phyloP scores from a whole-genome alignment of 495 filamentous ascomycete genomes.

The Penicillium maclennaniae region DNA sequence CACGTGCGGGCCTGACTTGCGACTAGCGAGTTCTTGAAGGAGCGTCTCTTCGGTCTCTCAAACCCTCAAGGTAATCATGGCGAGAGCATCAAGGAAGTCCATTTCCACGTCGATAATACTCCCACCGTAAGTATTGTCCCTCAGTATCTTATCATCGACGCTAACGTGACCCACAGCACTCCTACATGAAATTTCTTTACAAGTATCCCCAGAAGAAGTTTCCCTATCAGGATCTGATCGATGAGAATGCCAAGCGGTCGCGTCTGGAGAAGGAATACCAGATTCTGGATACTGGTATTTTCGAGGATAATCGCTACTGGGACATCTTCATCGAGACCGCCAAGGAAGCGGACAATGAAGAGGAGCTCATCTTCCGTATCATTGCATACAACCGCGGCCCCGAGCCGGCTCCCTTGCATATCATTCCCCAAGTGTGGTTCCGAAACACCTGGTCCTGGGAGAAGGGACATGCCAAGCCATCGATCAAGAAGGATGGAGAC shows the following conservation, averaged over 20 bases:
- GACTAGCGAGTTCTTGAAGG: conserved; percentile 80
- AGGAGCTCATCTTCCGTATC: conserved; percentile 89
- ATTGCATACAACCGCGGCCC: conserved; percentile 95
- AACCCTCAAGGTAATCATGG: conserved; percentile 97
- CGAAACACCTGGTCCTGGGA: conserved; percentile 97
- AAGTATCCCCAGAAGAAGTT: conserved; percentile 92
- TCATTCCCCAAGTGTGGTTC: conserved; percentile 94
- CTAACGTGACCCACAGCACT: conserved; percentile 55
- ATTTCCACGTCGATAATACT: conserved; percentile 95
- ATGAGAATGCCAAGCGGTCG: conserved; percentile 74
- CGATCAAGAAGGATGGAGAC: conserved; percentile 58
- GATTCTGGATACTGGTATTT: conserved; percentile 83
- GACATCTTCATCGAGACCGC: conserved; percentile 96
- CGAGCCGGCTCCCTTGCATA: conserved; percentile 84
- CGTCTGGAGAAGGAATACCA: conserved; percentile 83
- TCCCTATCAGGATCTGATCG: conserved; percentile 80
- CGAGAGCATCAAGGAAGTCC: conserved; percentile 91
- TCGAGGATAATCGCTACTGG: conserved; percentile 91
- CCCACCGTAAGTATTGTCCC: conserved; percentile 45
- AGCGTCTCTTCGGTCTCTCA: conserved; percentile 87
- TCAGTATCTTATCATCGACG: neutral
- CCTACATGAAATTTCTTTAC: conserved; percentile 98
- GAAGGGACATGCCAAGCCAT: conserved; percentile 66
- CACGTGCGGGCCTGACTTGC: neutral
- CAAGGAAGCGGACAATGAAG: conserved; percentile 83